These are phyloP conservation scores for Barnettozyma sp. DNA, from an alignment of 805 yeast species.

Conservation along the genomic window DNA sequence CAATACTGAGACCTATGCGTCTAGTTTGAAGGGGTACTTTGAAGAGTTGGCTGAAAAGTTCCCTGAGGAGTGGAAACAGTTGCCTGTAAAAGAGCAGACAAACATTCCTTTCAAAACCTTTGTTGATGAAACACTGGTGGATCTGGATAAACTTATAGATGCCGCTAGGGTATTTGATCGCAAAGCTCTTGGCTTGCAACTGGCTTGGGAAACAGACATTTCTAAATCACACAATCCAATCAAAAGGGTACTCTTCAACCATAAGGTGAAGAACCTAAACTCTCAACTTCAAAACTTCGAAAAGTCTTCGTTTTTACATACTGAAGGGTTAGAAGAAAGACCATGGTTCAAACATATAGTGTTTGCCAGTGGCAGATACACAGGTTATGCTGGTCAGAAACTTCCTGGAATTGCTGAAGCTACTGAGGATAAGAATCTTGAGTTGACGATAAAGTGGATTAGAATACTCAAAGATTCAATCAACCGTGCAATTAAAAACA, in stretches of 20 bases:
- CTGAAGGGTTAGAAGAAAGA: conserved; percentile 40
- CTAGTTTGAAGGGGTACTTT: conserved; percentile 32
- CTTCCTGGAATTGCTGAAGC: conserved; percentile 49
- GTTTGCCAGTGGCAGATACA: conserved; percentile 47
- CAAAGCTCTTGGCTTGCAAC: conserved; percentile 16
- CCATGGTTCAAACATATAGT: conserved; percentile 49
- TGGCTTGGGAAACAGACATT: conserved; percentile 24
- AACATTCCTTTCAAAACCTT: conserved; percentile 22
- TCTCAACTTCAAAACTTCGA: conserved; percentile 35
- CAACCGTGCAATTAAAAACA: conserved; percentile 3
- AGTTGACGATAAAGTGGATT: conserved; percentile 25
- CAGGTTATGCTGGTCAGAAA: conserved; percentile 49
- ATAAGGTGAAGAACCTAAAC: conserved; percentile 28
- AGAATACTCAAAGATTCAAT: conserved; percentile 18
- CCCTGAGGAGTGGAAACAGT: conserved; percentile 30
- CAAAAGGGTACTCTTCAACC: conserved; percentile 24
- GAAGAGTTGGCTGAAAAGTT: conserved; percentile 29
- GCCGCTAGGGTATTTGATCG: conserved; percentile 26
- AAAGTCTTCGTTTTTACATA: conserved; percentile 34
- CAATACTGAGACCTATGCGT: conserved; percentile 32
- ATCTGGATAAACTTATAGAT: conserved; percentile 22
- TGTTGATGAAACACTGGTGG: conserved; percentile 24
- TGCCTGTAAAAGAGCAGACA: conserved; percentile 8
- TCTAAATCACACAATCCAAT: conserved; percentile 28
- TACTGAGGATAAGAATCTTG: conserved; percentile 39